Conservation (phyloP, 495 filamentous ascomycete genomes). For the Tetracladium setigerum region DNA sequence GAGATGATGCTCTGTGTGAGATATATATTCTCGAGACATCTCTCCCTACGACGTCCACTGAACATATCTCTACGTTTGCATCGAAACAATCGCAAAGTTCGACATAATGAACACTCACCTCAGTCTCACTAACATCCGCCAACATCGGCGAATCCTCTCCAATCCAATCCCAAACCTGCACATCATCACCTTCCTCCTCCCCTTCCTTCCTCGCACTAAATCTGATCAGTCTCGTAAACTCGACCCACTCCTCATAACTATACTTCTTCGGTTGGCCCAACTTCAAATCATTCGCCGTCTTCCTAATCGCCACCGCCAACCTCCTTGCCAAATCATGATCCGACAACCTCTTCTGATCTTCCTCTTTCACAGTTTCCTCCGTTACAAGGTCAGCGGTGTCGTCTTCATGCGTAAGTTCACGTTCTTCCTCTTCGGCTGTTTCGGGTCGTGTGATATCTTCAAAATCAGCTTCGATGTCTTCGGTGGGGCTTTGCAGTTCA, state of each 20-base stretch:
- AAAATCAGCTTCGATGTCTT: conserved; percentile 18
- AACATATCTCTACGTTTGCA: no score
- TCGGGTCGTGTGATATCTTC: background rate
- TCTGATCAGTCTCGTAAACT: conserved; percentile 44
- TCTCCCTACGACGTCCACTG: no score
- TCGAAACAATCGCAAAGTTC: no score
- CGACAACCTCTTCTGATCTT: conserved; percentile 12
- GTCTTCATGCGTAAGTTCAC: conserved; percentile 20
- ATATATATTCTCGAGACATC: no score
- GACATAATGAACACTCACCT: background rate
- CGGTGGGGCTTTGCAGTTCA: conserved; percentile 26
- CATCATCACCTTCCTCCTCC: conserved; percentile 22
- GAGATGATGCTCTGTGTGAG: no score
- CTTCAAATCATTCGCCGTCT: conserved; percentile 50
- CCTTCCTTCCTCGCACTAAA: conserved; percentile 19
- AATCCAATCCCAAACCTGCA: conserved; percentile 63
- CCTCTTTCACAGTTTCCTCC: conserved; percentile 28
- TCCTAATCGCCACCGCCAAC: conserved; percentile 51
- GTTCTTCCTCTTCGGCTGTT: conserved; percentile 2
- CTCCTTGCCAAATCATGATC: conserved; percentile 51
- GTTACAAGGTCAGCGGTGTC: conserved; percentile 44
- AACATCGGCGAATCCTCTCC: conserved; percentile 59
- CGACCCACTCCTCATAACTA: conserved; percentile 65
- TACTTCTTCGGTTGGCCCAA: conserved; percentile 47
- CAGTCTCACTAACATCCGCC: conserved; percentile 40